A percentile compares a stretch with the other conserved stretches of the same genome.
These are phyloP conservation scores for Oryza meyeriana DNA, from an alignment of 176 grass and related monocot genomes.

Conservation along the genomic window DNA sequence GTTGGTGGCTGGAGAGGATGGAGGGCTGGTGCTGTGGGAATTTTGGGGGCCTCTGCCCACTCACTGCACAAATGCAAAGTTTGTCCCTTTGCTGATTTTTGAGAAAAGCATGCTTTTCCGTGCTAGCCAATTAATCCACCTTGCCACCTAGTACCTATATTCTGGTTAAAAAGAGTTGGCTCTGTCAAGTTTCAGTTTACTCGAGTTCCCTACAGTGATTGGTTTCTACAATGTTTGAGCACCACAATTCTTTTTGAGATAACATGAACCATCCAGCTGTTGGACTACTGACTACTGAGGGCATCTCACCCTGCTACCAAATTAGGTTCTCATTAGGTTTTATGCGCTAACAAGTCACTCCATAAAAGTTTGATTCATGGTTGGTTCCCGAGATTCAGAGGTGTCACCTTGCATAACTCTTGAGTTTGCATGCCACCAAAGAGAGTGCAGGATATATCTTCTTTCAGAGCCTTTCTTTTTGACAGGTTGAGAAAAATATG, in stretches of 20 bases:
- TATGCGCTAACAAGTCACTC: conserved; percentile 9
- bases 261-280: conserved; percentile 22
- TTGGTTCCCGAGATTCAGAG: conserved; percentile 4
- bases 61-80: conserved; percentile 37
- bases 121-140: conserved; percentile 13
- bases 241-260: neutral
- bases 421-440: conserved; percentile 18
- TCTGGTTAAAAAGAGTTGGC: conserved; percentile 2
- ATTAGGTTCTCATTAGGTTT: conserved; percentile 33
- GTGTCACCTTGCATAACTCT: conserved; percentile 1
- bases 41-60: conserved; percentile 24
- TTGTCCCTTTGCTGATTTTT: conserved; percentile 47
- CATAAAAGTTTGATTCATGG: conserved; percentile 10
- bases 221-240: conserved; percentile 2
- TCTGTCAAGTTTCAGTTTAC: conserved; percentile 25
- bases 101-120: conserved; percentile 28
- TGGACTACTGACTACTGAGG: neutral
- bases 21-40: conserved; percentile 19
- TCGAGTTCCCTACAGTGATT: conserved; percentile 27
- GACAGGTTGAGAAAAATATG: conserved; percentile 14
- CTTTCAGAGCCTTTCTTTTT: conserved; percentile 13
- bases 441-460: neutral
- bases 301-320: conserved; percentile 34
- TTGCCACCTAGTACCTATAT: conserved; percentile 12
- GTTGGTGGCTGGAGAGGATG: conserved; percentile 43